Percentiles rank a stretch among this genome's conserved stretches.
These are phyloP conservation scores for Paspalum vaginatum DNA, from an alignment of 176 grass and related monocot species.

Conservation along the genomic window DNA sequence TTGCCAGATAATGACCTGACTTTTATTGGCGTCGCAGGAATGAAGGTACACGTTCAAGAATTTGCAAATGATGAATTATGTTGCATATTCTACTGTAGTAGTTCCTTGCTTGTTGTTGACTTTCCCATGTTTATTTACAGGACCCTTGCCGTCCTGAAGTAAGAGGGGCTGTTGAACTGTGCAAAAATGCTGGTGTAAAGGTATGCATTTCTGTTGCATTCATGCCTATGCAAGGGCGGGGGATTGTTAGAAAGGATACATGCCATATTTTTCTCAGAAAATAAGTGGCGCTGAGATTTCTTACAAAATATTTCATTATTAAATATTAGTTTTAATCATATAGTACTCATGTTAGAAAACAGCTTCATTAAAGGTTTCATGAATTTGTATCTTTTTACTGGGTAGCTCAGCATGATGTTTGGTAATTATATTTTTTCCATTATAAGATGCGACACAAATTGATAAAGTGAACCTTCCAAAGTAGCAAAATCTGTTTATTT, in stretches of 20 bases:
- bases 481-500: constrained; percentile 29
- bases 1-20: constrained; percentile 74
- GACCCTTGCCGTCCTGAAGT: constrained; percentile 95
- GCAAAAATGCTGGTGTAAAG: constrained; percentile 78
- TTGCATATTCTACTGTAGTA: constrained; percentile 21
- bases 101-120: constrained; percentile 35
- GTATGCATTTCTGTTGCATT: constrained; percentile 43
- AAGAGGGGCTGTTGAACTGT: constrained; percentile 76
- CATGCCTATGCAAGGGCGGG: background rate
- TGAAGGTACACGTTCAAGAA: constrained; percentile 69
- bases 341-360: constrained; percentile 17
- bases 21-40: constrained; percentile 83
- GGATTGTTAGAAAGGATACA: constrained; percentile 23
- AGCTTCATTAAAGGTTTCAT: background rate
- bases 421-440: background rate
- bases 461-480: constrained; percentile 17
- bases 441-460: constrained; percentile 1
- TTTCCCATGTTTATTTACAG: constrained; percentile 51
- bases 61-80: constrained; percentile 35
- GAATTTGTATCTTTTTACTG: constrained; percentile 19
- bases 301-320: constrained; percentile 14
- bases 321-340: background rate
- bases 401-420: background rate
- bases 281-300: background rate
- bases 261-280: constrained; percentile 37